Evolutionary conservation across 1,139 yeast species (phyloP), one percentile per base, ranked within the genome.

Genomic region (Yamadazyma blattariae): DNA sequence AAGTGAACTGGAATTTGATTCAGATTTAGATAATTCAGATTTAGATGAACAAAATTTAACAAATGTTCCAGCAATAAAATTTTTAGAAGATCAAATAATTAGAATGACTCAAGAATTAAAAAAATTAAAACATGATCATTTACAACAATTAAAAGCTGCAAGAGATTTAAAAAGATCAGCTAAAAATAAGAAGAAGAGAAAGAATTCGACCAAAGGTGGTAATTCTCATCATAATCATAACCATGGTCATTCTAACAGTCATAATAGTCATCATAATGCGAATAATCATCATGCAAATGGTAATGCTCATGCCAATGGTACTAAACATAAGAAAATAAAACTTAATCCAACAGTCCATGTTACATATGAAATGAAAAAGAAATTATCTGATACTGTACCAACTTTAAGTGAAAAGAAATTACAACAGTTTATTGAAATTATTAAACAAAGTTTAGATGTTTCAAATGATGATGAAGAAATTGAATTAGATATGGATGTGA

Each of bases 311-410:
- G n/a, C 24, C n/a, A n/a, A 23, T n/a, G 25, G 25, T n/a, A n/a
- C 6, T 11, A 43, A 43, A 26, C 29, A 39, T 4, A 47, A 47
- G 30, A 47, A 46, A 32, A 36, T 46, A 11, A 46, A 42, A 30
- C 30, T 45, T 20, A 39, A 35, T 25, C 50, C 50, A 24, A 46
- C 45, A 34, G 43, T 49, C 35, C 48, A 77, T 33, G 84, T 84
- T 32, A 87, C 97, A 0, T 92, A 87, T 57, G 97, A 90, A 55
- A 92, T 92, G 97, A 92, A 94, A 74, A 87, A 88, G 57, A 95
- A 88, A 57, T 82, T 92, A 37, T 80, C 92, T 38, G 97, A 89
- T 54, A 79, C 82, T 51, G 92, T 92, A 54, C 82, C 84, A 34
- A 81, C 79, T 41, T 68, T 82, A 47, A 77, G 89, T 23, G 95